phyloP scores from a whole-genome alignment of 257 asterid genomes.

The Solanum pennellii region DNA sequence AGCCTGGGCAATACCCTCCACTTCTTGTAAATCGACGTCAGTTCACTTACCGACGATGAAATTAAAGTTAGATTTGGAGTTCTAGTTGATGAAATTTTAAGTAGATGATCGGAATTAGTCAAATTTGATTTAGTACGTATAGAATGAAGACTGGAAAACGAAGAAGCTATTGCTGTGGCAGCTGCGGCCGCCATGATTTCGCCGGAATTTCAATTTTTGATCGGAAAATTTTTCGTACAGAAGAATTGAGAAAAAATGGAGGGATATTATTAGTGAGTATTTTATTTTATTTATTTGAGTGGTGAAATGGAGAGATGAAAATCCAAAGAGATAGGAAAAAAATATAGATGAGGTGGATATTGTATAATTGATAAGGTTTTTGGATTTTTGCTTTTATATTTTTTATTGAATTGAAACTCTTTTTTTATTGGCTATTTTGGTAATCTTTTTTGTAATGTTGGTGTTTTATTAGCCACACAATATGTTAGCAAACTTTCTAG shows the following conservation, averaged over 20 bases:
- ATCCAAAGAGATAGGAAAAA: conserved; percentile 45
- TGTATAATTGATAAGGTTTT: conserved; percentile 41
- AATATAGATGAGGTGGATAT: conserved; percentile 15
- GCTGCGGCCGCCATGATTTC: conserved; percentile 48
- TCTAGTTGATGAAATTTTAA: conserved; percentile 26
- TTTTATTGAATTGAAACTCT: neutral
- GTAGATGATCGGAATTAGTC: conserved; percentile 19
- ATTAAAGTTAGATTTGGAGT: neutral
- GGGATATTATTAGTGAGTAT: neutral
- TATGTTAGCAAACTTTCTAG: neutral
- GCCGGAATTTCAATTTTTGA: conserved; percentile 2
- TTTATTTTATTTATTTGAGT: neutral
- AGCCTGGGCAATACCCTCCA: conserved; percentile 30
- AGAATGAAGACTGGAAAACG: conserved; percentile 38
- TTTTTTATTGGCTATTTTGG: neutral
- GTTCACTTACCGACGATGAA: conserved; percentile 7
- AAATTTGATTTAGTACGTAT: conserved; percentile 19
- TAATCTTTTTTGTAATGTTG: neutral
- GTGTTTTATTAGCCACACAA: conserved; percentile 3
- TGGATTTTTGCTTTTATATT: neutral
- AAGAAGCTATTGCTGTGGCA: conserved; percentile 58
- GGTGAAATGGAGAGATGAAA: conserved; percentile 36
- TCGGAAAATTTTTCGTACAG: neutral
- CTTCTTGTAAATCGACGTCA: conserved; percentile 9
- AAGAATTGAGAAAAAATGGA: conserved; percentile 1